Percentiles rank a stretch among this genome's conserved stretches.
phyloP scores from a whole-genome alignment of 1,284 basidiomycete species.

The Ceratobasidium sp. region DNA sequence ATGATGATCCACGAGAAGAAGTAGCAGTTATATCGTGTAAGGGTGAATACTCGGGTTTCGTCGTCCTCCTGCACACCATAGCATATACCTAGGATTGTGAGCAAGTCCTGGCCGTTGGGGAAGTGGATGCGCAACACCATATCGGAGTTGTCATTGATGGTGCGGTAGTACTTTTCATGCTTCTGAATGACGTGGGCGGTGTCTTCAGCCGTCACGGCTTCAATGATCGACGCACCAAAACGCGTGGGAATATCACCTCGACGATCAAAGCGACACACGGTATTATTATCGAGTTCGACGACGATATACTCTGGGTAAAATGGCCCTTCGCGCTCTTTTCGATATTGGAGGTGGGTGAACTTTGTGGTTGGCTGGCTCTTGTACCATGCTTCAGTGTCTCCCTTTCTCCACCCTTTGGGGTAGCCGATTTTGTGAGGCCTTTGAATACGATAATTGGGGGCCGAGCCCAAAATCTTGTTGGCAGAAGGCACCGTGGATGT shows the following conservation, averaged over 20 bases:
- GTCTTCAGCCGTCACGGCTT: constrained; percentile 27
- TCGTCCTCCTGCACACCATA: constrained; percentile 26
- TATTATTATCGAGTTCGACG: constrained; percentile 14
- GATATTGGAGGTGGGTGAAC: constrained; percentile 35
- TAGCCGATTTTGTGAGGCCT: constrained; percentile 30
- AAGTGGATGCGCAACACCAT: constrained; percentile 18
- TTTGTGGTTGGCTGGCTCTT: constrained; percentile 11
- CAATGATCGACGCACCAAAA: not conserved
- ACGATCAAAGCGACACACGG: constrained; percentile 39
- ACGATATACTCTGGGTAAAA: constrained; percentile 37
- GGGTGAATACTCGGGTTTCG: constrained; percentile 11
- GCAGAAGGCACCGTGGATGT: not conserved
- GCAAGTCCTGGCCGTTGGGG: constrained; percentile 14
- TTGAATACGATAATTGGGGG: not conserved
- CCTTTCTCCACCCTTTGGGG: constrained; percentile 27
- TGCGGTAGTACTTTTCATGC: not conserved
- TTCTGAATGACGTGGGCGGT: constrained; percentile 34
- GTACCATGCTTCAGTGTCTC: constrained; percentile 37
- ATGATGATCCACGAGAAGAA: constrained; percentile 38
- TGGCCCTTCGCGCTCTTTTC: constrained; percentile 32
- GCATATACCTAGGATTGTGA: constrained; percentile 16
- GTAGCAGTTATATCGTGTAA: constrained; percentile 38
- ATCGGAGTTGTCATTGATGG: constrained; percentile 7
- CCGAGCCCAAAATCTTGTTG: constrained; percentile 21
- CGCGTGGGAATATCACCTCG: constrained; percentile 19